A percentile compares a stretch with the other conserved stretches of the same genome.
Conservation (phyloP, 306 rosid species). For the Argentina anserina region DNA sequence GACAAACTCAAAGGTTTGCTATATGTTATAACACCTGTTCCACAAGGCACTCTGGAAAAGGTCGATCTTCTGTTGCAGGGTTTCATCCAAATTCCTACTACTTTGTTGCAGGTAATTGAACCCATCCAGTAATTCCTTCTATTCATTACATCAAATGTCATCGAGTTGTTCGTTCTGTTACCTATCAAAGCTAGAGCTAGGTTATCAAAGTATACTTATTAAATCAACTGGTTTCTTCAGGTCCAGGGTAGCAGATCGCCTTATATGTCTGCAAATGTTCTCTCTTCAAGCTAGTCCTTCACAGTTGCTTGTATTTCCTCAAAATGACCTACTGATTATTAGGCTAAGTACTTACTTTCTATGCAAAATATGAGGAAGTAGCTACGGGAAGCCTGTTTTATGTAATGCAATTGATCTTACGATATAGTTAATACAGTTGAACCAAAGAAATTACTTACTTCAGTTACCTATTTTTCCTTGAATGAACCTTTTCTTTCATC, state of each 20-base stretch:
- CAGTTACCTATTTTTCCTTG: background rate
- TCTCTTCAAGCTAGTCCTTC: conserved; percentile 39
- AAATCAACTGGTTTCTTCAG: conserved; percentile 37
- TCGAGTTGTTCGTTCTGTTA: background rate
- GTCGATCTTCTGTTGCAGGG: conserved; percentile 82
- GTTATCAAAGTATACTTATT: conserved; percentile 8
- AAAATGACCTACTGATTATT: background rate
- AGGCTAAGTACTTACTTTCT: background rate
- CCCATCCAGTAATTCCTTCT: background rate
- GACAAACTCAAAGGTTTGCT: conserved; percentile 69
- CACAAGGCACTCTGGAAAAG: conserved; percentile 61
- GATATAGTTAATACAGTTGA: background rate
- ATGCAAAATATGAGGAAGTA: background rate
- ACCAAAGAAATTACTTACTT: background rate
- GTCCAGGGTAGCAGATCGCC: conserved; percentile 75
- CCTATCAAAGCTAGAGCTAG: background rate
- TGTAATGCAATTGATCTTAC: background rate
- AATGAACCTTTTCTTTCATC: background rate
- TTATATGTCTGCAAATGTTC: conserved; percentile 55
- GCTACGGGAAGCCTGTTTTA: background rate
- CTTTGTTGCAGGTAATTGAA: conserved; percentile 67
- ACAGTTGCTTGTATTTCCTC: background rate
- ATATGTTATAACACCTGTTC: conserved; percentile 83
- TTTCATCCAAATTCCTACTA: conserved; percentile 72
- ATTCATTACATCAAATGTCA: background rate